Evolutionary conservation across 1,139 yeast genomes (phyloP).

Genomic region (Diutina catenulata): DNA sequence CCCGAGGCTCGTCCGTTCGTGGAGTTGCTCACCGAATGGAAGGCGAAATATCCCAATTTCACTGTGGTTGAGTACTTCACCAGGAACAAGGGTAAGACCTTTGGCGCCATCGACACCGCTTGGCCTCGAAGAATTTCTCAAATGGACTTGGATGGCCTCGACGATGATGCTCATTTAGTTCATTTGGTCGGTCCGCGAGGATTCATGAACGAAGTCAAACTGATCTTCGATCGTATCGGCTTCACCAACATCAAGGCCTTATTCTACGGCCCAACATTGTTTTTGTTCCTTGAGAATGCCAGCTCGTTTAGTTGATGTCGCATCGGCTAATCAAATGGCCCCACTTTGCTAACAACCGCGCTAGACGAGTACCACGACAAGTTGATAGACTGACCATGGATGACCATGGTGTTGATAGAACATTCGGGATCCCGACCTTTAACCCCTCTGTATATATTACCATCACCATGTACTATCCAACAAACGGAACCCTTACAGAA

Average conservation of each 20-base stretch:
- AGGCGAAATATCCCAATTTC: conserved; percentile 13
- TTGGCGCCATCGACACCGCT: not conserved
- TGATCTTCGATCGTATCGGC: not conserved
- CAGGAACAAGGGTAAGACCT: not conserved
- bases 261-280: conserved; percentile 1
- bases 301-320: too few relatives aligned
- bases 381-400: too few relatives aligned
- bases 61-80: conserved; percentile 14
- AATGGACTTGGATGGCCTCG: not conserved
- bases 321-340: too few relatives aligned
- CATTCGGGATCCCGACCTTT: too few relatives aligned
- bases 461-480: too few relatives aligned
- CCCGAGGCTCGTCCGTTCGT: conserved; percentile 18
- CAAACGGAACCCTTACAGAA: too few relatives aligned
- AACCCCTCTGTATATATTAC: too few relatives aligned
- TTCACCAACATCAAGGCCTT: not conserved
- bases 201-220: conserved; percentile 1
- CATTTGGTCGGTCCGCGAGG: conserved; percentile 2
- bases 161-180: not conserved
- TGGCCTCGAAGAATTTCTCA: not conserved
- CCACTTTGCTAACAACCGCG: too few relatives aligned
- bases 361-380: too few relatives aligned
- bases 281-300: too few relatives aligned
- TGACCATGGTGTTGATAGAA: too few relatives aligned
- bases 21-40: conserved; percentile 12